Base-by-base conservation (phyloP, 805 yeast species). In the Tetrapisispora phaffii region DNA sequence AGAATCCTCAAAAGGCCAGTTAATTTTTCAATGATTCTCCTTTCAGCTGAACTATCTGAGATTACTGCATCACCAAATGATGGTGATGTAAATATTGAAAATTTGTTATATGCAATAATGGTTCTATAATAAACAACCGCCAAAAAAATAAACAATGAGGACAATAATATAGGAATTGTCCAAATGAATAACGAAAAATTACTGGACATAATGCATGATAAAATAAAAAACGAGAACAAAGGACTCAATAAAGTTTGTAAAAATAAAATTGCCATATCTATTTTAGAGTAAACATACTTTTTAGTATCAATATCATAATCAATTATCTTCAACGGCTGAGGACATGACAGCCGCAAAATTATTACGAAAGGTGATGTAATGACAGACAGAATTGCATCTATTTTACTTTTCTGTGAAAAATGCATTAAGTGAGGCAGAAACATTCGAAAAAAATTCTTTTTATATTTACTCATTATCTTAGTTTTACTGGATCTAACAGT, bases 341-440 rank as follows among this genome's bases (percentile, higher is more conserved):
- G 74, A 32, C 70, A 58, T 12, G 70, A 62, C 12, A 68, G 34
- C 38, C 65, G 57, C 5, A 69, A 49, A 1, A 65, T 9, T 2
- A 68, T 45, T 1, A 67, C 59, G 21, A 65, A 55, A 13, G 73
- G 72, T 4, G 62, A 50, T 12, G 67, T 64, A 2, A 62, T 17
- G 0, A 67, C 29, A 2, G 66, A 63, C 17, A 67, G 48, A 2
- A 56, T 8, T 36, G 55, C 58, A 40, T 64, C 63, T 4, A 54
- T 26, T 0, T 48, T 20, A 1, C 64, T 44, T 48, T 64, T 62
- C 10, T 46, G 31, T 2, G 46, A 33, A 24, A 66, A 65, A 15
- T 59, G 51, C 13, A 50, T 31, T 28, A 68, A 44, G 34, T 69
- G 67, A 12, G 72, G 72, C 19, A 66, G 44, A 13, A 62, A 52